Conservation (phyloP, 257 asterid species). For the Primulina eburnea region DNA sequence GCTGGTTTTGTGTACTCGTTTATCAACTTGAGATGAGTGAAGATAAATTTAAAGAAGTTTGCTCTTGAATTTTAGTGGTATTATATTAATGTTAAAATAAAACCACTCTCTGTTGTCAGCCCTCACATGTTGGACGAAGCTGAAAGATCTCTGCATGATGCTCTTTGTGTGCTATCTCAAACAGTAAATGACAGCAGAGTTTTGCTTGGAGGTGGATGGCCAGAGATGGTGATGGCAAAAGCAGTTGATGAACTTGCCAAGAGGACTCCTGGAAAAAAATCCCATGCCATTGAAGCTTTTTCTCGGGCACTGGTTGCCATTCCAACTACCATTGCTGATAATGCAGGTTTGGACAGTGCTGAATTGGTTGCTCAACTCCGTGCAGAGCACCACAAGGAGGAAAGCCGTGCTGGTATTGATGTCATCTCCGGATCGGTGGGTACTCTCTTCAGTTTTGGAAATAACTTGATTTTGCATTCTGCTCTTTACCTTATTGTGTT, state of each 20-base stretch:
- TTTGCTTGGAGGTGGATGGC: slow-evolving; percentile 91
- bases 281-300: slow-evolving; percentile 92
- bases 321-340: slow-evolving; percentile 89
- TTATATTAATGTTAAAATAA: background rate
- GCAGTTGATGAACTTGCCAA: slow-evolving; percentile 88
- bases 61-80: background rate
- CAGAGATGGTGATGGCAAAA: slow-evolving; percentile 94
- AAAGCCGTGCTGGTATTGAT: slow-evolving; percentile 72
- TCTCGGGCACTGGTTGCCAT: slow-evolving; percentile 78
- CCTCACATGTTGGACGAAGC: slow-evolving; percentile 93
- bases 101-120: slow-evolving; percentile 34
- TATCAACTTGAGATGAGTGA: background rate
- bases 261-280: slow-evolving; percentile 82
- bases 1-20: background rate
- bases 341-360: slow-evolving; percentile 89
- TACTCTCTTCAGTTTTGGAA: slow-evolving; percentile 5
- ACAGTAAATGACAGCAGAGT: slow-evolving; percentile 86
- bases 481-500: background rate
- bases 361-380: slow-evolving; percentile 86
- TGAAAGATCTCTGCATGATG: slow-evolving; percentile 88
- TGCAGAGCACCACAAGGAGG: slow-evolving; percentile 88
- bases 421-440: slow-evolving; percentile 87
- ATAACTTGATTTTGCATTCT: background rate
- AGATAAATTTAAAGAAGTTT: too few relatives aligned
- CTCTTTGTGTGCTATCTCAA: slow-evolving; percentile 87